phyloP scores from a whole-genome alignment of 768 basidiomycete species.

The Saitozyma podzolica region DNA sequence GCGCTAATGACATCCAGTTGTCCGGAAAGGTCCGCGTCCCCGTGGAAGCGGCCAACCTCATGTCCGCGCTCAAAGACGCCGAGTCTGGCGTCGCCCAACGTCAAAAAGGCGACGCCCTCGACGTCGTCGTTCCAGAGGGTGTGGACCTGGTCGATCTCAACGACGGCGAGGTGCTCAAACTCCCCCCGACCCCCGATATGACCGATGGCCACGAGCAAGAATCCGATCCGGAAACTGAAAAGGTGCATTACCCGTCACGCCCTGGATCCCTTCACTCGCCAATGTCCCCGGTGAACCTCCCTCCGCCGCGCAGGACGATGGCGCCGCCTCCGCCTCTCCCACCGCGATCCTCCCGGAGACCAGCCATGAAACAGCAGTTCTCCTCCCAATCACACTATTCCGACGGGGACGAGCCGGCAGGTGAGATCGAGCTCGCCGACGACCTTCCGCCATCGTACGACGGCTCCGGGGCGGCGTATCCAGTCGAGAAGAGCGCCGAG shows the following conservation, averaged over 20 bases:
- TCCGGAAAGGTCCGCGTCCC: conserved; percentile 47
- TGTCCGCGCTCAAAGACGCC: conserved; percentile 42
- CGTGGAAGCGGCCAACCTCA: conserved; percentile 34
- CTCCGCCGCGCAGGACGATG: neutral
- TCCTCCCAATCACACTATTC: conserved; percentile 8
- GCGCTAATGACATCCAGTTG: conserved; percentile 29
- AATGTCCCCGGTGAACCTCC: conserved; percentile 2
- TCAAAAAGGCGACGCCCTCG: conserved; percentile 35
- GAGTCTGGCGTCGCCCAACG: conserved; percentile 44
- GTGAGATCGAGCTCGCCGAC: neutral
- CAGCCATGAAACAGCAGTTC: neutral
- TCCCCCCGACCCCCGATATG: conserved; percentile 45
- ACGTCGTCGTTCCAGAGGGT: conserved; percentile 28
- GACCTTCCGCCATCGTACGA: conserved; percentile 9
- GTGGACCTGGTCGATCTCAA: conserved; percentile 19
- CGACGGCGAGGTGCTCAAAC: conserved; percentile 42
- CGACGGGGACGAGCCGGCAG: neutral
- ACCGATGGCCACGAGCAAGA: conserved; percentile 35
- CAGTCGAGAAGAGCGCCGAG: conserved; percentile 4
- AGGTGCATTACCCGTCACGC: conserved; percentile 4
- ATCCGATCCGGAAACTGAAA: conserved; percentile 34
- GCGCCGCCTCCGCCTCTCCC: neutral
- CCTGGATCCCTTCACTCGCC: neutral
- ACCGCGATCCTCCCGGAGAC: conserved; percentile 6
- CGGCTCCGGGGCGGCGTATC: neutral